These are phyloP conservation scores for Galerina marginata DNA, from an alignment of 768 basidiomycete species.

Conservation along the genomic window DNA sequence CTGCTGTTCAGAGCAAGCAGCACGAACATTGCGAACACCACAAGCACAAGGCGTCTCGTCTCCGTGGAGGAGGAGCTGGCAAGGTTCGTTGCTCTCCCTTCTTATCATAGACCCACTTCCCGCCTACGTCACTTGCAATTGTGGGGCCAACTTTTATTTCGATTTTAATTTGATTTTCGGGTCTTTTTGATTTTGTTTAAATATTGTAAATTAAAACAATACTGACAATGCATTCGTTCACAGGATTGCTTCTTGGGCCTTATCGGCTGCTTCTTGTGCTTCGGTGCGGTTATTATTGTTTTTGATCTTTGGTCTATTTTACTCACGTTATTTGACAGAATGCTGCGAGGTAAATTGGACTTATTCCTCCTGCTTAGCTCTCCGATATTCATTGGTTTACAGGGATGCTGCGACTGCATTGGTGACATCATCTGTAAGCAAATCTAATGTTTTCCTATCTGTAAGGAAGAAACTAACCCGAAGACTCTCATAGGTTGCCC, in stretches of 20 bases:
- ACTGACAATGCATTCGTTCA: conserved; percentile 6
- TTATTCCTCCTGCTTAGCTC: no score
- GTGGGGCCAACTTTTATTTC: not conserved
- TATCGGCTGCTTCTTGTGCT: conserved; percentile 74
- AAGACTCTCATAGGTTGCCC: conserved; percentile 63
- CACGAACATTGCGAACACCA: conserved; percentile 45
- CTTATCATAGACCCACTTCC: not conserved
- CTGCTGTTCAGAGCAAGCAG: conserved; percentile 26
- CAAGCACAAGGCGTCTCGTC: conserved; percentile 57
- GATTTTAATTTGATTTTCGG: conserved; percentile 10
- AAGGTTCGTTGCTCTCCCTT: conserved; percentile 48
- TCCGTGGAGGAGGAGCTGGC: conserved; percentile 75
- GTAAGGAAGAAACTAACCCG: not conserved
- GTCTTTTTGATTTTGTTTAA: not conserved
- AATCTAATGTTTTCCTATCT: not conserved
- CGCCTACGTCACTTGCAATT: conserved; percentile 4
- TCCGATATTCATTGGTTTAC: not conserved
- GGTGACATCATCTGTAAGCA: conserved; percentile 75
- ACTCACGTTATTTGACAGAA: conserved; percentile 42
- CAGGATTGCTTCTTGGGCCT: conserved; percentile 73
- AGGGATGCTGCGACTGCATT: conserved; percentile 75
- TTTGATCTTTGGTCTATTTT: not conserved
- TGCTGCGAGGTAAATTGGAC: conserved; percentile 63
- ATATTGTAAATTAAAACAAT: not conserved
- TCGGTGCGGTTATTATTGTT: conserved; percentile 49